phyloP scores from a whole-genome alignment of 2,329 filamentous ascomycete species.

The Hymenoscyphus fructigenus region DNA sequence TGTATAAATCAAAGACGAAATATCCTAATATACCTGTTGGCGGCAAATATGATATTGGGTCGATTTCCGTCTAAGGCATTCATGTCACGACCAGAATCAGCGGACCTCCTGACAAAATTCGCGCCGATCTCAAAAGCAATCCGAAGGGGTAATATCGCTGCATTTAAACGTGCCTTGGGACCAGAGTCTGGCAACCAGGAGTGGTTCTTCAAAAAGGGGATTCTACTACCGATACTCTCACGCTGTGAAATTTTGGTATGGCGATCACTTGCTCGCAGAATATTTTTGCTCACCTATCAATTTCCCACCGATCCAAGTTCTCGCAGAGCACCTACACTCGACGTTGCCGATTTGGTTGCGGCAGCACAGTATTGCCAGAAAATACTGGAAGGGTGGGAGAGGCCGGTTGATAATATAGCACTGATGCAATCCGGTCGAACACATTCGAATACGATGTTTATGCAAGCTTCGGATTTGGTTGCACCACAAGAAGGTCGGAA shows the following conservation, averaged over 20 bases:
- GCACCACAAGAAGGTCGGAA: slow-evolving; percentile 48
- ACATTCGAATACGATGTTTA: slow-evolving; percentile 50
- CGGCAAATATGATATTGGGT: slow-evolving; percentile 79
- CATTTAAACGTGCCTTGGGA: slow-evolving; percentile 69
- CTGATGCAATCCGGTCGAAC: slow-evolving; percentile 34
- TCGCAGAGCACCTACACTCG: slow-evolving; percentile 70
- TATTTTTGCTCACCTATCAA: slow-evolving; percentile 77
- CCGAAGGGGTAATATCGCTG: slow-evolving; percentile 68
- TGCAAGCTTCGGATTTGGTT: slow-evolving; percentile 44
- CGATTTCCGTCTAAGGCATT: slow-evolving; percentile 71
- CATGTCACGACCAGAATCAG: slow-evolving; percentile 69
- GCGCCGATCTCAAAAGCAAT: slow-evolving; percentile 72
- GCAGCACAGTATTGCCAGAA: slow-evolving; percentile 66
- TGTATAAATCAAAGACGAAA: slow-evolving; percentile 72
- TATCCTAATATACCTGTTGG: slow-evolving; percentile 81
- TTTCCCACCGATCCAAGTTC: slow-evolving; percentile 57
- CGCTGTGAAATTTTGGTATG: slow-evolving; percentile 80
- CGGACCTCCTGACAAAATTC: slow-evolving; percentile 64
- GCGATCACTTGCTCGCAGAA: slow-evolving; percentile 75
- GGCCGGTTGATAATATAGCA: slow-evolving; percentile 32
- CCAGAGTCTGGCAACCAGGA: slow-evolving; percentile 52
- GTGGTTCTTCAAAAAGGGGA: slow-evolving; percentile 75
- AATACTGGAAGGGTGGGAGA: slow-evolving; percentile 56
- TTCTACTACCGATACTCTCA: slow-evolving; percentile 73
- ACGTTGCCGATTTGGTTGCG: slow-evolving; percentile 65